Evolutionary conservation across 352 stramenopile genomes (phyloP), one percentile per base, ranked within the genome.

Genomic region (Phytophthora crassamura): DNA sequence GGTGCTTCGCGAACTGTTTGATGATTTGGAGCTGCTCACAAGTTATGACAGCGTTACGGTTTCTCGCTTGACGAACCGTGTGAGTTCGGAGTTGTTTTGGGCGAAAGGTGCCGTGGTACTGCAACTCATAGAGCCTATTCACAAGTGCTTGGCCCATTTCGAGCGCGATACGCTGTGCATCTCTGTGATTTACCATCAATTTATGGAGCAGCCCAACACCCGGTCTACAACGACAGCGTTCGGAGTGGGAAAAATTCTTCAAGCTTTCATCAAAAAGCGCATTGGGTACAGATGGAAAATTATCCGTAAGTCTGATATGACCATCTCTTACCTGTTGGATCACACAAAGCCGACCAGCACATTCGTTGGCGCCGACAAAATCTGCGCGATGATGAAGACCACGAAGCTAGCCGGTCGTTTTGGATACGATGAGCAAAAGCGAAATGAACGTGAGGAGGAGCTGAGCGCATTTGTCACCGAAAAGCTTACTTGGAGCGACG

Each of bases 171-270:
- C 28, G 7, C 42, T 9, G 7, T 50, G 11, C 5, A 15, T 50
- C 2, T 59, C 39, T 4, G 52, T 50, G 4, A 41, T 50, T 4
- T 59, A 25, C 34, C 28, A 59, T 28, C 52, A 59, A 25, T 59
- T 51, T 50, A 50, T 50, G 10, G 10, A 41, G 9, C 28, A 49
- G n/a, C 50, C 33, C 14, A 49, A 42, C 11, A 36, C 15, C 4
- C n/a, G n/a, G n/a, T n/a, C n/a, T n/a, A n/a, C n/a, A n/a, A n/a
- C n/a, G n/a, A n/a, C n/a, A n/a, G n/a, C n/a, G n/a, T 15, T n/a
- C 25, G 52, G 52, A 14, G 16, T 59, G 11, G 35, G n/a, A 43
- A 4, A 4, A 9, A 8, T 5, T 7, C 30, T 50, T 14, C 39
- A 43, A 14, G 14, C 50, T 10, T 15, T 33, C 10, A 51, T 59